phyloP scores from a whole-genome alignment of 1,284 basidiomycete genomes.

The Microbotryomycetes sp. region DNA sequence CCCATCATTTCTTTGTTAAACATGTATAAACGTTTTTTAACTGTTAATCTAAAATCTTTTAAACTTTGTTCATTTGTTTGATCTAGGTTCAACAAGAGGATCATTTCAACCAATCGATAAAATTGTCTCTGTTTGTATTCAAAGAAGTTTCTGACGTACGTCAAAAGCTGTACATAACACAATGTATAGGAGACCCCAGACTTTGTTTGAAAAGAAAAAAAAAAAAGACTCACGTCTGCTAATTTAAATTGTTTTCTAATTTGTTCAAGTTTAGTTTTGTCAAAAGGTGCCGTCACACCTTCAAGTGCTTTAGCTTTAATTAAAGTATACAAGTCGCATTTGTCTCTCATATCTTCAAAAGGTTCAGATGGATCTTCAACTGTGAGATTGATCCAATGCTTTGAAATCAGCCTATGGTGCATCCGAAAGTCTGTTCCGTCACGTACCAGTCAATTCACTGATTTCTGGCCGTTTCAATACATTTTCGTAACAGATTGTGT shows the following conservation, averaged over 20 bases:
- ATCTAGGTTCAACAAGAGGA: constrained; percentile 64
- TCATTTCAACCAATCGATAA: constrained; percentile 83
- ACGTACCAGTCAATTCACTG: constrained; percentile 60
- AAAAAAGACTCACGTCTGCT: constrained; percentile 58
- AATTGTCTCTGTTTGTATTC: constrained; percentile 73
- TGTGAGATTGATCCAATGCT: constrained; percentile 38
- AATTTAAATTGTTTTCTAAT: constrained; percentile 81
- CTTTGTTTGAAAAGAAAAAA: not conserved
- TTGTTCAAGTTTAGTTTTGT: constrained; percentile 64
- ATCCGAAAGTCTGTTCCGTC: too few species aligned
- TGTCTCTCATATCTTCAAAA: constrained; percentile 89
- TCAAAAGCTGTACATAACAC: not conserved
- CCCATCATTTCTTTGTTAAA: constrained; percentile 71
- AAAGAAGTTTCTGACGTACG: not conserved
- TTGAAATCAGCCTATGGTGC: too few species aligned
- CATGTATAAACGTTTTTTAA: constrained; percentile 86
- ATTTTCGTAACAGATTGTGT: constrained; percentile 76
- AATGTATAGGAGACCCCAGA: not conserved
- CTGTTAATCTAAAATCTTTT: constrained; percentile 41
- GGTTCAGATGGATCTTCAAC: constrained; percentile 96
- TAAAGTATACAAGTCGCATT: constrained; percentile 81
- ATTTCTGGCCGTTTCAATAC: constrained; percentile 61
- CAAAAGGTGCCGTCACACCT: constrained; percentile 61
- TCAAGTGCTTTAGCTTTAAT: constrained; percentile 57
- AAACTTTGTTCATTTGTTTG: constrained; percentile 17